Conservation (phyloP, 2,329 filamentous ascomycete genomes). For the Ceratocystis eucalypticola region DNA sequence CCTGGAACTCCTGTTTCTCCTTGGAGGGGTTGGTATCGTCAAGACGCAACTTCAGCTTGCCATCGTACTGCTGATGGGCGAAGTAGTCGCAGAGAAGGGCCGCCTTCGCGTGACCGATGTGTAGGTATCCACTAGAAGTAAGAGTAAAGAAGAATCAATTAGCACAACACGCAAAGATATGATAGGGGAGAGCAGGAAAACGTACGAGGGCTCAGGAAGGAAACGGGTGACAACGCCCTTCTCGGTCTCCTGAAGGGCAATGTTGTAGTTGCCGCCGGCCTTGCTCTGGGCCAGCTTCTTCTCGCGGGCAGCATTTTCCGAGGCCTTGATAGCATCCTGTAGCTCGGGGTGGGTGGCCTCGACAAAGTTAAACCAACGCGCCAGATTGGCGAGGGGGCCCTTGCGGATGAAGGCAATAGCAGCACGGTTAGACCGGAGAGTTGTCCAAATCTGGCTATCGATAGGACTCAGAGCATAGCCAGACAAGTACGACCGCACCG, state of each 20-base stretch:
- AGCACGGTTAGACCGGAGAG: constrained; percentile 72
- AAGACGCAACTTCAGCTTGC: constrained; percentile 79
- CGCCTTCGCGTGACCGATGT: constrained; percentile 92
- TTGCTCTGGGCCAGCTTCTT: constrained; percentile 58
- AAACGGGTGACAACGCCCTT: constrained; percentile 87
- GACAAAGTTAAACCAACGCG: constrained; percentile 77
- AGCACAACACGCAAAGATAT: background rate
- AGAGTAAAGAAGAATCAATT: background rate
- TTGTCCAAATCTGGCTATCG: constrained; percentile 72
- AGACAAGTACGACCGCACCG: constrained; percentile 71
- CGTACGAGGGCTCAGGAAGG: constrained; percentile 79
- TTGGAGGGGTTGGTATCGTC: constrained; percentile 97
- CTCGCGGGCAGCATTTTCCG: constrained; percentile 54
- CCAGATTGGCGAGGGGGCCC: constrained; percentile 60
- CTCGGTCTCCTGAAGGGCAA: constrained; percentile 70
- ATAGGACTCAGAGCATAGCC: constrained; percentile 65
- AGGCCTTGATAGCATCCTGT: constrained; percentile 52
- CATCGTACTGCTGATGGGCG: constrained; percentile 82
- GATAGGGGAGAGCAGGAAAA: constrained; percentile 17
- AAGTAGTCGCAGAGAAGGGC: constrained; percentile 94
- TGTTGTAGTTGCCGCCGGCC: constrained; percentile 76
- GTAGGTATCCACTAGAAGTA: constrained; percentile 56
- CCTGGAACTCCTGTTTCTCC: constrained; percentile 92
- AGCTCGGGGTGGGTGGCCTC: constrained; percentile 71
- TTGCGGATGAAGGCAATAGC: constrained; percentile 69